Evolutionary conservation across 805 yeast genomes (phyloP), one percentile per base, ranked within the genome.

Genomic region (Metschnikowia baotianmanensis): DNA sequence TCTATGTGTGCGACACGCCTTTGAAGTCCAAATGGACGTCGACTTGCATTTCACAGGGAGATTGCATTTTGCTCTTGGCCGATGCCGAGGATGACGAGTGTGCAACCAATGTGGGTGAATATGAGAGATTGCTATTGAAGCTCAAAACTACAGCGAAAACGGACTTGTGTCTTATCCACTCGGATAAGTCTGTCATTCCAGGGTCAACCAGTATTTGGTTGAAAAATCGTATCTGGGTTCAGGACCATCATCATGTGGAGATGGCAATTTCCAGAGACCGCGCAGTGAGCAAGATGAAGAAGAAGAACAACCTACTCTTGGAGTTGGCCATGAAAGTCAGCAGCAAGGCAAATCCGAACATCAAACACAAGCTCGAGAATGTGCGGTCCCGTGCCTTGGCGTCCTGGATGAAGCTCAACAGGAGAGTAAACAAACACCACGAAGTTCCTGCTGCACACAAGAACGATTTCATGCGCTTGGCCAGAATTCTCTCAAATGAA

Each of bases 1-100:
- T 91, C 2, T 93, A 91, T 56, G 80, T 91, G 10, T 90, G 93
- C 19, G 98, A 93, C 54, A 81, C 96, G 0, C 74, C 85, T 0
- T 79, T 84, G 2, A 80, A 80, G 50, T 85, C 96, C 0, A 74
- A 81, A 15, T 91, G 99, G 99, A 87, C 96, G 0, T 74, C 79
- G 7, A 87, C 96, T 0, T 93, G 98, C 60, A 84, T 91, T 29
- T 80, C 90, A 7, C 97, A 91, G 61, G 98, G 96, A 13, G 98
- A 91, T 61, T 90, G 97, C 66, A 80, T 91, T n/a, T 67, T 93
- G 23, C 66, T 93, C 13, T 62, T 93, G 12, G 97, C 97, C 0
- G 90, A 91, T 65, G 95, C 96, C 0, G 69, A 74, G 6, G 77
- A 81, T 15, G 76, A 77, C 21, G 65, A 58, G 13, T 67, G 62